Evolutionary conservation across 495 filamentous ascomycete species (phyloP), one percentile per base, ranked within the genome.

Genomic region (Penicillium pancosmium): DNA sequence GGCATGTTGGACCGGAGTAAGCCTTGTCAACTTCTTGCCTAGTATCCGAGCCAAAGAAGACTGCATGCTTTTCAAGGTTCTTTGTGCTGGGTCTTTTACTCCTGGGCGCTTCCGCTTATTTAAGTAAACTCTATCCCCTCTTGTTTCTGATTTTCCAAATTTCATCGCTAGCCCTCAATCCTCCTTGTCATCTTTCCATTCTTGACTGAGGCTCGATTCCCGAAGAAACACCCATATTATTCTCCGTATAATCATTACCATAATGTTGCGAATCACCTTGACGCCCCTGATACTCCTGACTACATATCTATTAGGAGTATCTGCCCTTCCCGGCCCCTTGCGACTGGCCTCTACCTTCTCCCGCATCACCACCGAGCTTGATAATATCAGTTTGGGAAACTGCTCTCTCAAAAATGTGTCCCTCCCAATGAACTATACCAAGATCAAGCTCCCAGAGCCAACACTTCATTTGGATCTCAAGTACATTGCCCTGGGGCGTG

Each of bases 401-500:
- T 78, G 74, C 64, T 64, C 68, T 31, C 16, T 76, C 4, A n/a
- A 41, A n/a, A 44, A 65, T 1, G 41, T 56, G 55, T n/a, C 19
- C 3, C 53, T 72, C 2, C 64, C 70, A 13, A 31, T 71, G 3
- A 60, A 64, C 21, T 40, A 62, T 16, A 69, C 71, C 5, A 56
- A 61, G 12, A 40, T 48, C 8, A 27, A 57, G 2, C 80, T 90
- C 15, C 75, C 80, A 7, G 34, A 62, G 0, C 84, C 86, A 4
- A 68, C 73, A 11, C 34, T 71, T 11, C 71, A 70, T 54, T 59
- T 84, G 36, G 72, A 67, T 12, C 78, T 91, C 54, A 82, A 84
- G 70, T 81, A 83, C 68, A 79, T 91, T 62, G 83, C 80, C 53
- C 57, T 91, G 53, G 89, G 88, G 62, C 86, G 86, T 34, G 89